Percentiles rank a stretch among this genome's conserved stretches.
Conservation (phyloP, 2,329 filamentous ascomycete genomes). For the Coniochaeta sp. region DNA sequence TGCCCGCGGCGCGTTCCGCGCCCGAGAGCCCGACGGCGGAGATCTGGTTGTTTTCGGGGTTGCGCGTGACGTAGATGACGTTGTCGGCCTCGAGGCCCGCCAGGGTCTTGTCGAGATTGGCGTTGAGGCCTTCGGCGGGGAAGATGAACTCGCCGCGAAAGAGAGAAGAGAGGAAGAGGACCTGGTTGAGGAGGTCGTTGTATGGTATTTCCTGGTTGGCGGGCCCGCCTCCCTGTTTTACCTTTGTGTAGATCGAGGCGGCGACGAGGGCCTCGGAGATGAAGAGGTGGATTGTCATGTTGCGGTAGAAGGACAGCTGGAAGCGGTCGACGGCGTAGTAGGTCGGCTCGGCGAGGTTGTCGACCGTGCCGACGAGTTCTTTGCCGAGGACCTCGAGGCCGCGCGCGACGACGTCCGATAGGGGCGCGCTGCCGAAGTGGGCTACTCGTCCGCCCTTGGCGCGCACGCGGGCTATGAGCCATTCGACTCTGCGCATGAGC, state of each 20-base stretch:
- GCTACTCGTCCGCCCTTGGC: slow-evolving; percentile 88
- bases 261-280: slow-evolving; percentile 89
- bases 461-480: slow-evolving; percentile 75
- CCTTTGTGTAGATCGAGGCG: slow-evolving; percentile 79
- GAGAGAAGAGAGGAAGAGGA: slow-evolving; percentile 83
- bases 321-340: slow-evolving; percentile 95
- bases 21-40: slow-evolving; percentile 66
- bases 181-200: slow-evolving; percentile 66
- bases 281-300: slow-evolving; percentile 99
- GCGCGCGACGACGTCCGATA: slow-evolving; percentile 77
- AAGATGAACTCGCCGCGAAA: slow-evolving; percentile 98
- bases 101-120: slow-evolving; percentile 77
- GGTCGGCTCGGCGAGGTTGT: slow-evolving; percentile 79
- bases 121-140: slow-evolving; percentile 71
- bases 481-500: slow-evolving; percentile 78
- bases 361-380: slow-evolving; percentile 74
- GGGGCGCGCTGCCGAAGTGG: slow-evolving; percentile 77
- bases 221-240: slow-evolving; percentile 86
- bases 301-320: slow-evolving; percentile 95
- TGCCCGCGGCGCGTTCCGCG: slow-evolving; percentile 66
- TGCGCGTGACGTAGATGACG: slow-evolving; percentile 62
- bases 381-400: slow-evolving; percentile 88
- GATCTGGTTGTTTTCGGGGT: slow-evolving; percentile 47
- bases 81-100: slow-evolving; percentile 69
- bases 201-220: slow-evolving; percentile 74